Evolutionary conservation across 108 stramenopile species (phyloP).

Genomic region (Thalassiosira profunda): DNA sequence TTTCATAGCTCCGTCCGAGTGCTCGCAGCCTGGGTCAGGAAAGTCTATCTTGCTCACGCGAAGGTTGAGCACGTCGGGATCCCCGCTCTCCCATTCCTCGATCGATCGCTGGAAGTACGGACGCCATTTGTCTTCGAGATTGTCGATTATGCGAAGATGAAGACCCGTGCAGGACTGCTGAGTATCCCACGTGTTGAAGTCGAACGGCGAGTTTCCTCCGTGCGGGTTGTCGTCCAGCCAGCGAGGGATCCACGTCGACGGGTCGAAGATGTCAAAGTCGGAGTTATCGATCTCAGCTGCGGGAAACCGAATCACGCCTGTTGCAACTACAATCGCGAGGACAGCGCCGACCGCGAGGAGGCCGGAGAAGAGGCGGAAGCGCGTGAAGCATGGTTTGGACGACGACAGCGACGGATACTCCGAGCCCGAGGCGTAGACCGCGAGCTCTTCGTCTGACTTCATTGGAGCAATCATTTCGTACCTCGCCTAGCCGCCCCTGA

Average conservation of each 20-base stretch:
- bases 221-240: constrained; percentile 22
- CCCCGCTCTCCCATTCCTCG: constrained; percentile 39
- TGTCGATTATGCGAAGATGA: constrained; percentile 21
- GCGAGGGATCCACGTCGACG: constrained; percentile 21
- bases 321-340: too few relatives aligned
- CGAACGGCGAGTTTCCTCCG: constrained; percentile 27
- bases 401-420: too few relatives aligned
- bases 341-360: too few relatives aligned
- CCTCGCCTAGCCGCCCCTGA: too few relatives aligned
- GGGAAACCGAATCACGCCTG: too few relatives aligned
- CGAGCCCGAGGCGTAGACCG: too few relatives aligned
- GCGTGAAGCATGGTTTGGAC: too few relatives aligned
- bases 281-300: too few relatives aligned
- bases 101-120: constrained; percentile 21
- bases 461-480: too few relatives aligned
- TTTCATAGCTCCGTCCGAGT: constrained; percentile 14
- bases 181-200: constrained; percentile 18
- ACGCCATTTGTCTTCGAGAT: constrained; percentile 36
- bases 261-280: constrained; percentile 22
- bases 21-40: constrained; percentile 21
- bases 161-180: constrained; percentile 27
- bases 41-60: not conserved
- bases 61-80: constrained; percentile 35
- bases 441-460: too few relatives aligned
- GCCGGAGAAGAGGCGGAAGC: too few relatives aligned